Evolutionary conservation across 2,329 filamentous ascomycete species (phyloP), one percentile per base, ranked within the genome.

Genomic region (Tolypocladium sp.): DNA sequence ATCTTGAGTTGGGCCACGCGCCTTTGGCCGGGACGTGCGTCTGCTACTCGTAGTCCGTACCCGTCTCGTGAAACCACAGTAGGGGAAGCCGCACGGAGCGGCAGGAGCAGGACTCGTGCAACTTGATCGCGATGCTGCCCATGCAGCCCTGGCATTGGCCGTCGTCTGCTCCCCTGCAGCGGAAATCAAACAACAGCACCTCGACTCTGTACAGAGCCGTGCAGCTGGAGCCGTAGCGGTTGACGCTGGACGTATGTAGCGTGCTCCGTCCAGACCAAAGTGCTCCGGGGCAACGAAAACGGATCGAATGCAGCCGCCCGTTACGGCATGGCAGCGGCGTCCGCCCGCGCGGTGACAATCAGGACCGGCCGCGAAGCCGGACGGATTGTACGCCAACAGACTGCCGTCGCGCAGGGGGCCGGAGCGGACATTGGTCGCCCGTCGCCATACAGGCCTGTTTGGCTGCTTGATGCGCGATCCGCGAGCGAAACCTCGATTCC

Each of bases 401-500:
- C 30, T 9, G 7, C 30, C 3, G 38, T 40, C 33, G 49, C 33
- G 49, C 49, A 53, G 49, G 49, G 49, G 30, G 8, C 49, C 49
- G 49, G 49, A 5, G 30, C 49, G 20, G 49, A 35, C 20, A 17
- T n/a, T n/a, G 22, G 46, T 41, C 15, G 46, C 27, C 42, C 46
- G 27, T 52, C 27, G 20, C 49, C 49, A 12, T 20, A 6, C 9
- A 51, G 49, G 17, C 49, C 27, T 30, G 49, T 7, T 12, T 17
- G 15, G 49, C 25, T 9, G 49, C 49, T 27, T 5, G 35, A 30
- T 30, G 20, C 17, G 44, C 56, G 68, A 70, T 71, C 61, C 63
- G 59, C 64, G 62, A 63, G 66, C 68, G 65, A 68, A 69, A 69
- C 42, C 60, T 65, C 68, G 69, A 70, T 71, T 67, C 61, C 58